Base-by-base conservation (phyloP, 2,329 filamentous ascomycete species). In the Incumbomyces delicatus region DNA sequence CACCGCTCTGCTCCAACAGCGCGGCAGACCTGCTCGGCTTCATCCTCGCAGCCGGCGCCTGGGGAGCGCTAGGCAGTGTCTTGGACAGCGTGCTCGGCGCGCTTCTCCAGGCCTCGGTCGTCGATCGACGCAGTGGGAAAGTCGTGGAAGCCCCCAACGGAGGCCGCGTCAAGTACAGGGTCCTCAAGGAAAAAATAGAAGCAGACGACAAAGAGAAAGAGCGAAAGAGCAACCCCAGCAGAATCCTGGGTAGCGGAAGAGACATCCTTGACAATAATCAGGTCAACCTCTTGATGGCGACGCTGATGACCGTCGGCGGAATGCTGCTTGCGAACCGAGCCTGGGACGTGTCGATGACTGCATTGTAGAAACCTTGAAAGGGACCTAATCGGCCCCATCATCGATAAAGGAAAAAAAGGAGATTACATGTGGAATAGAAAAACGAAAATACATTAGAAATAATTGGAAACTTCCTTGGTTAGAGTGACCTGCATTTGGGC, bases 221-320 rank as follows among this genome's bases (percentile, higher is more conserved):
- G 40, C 36, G n/a, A 40, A 52, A 60, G 53, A 55, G 64, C 50
- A 2, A 68, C 74, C 48, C 67, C 50, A 81, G 80, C 43, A 71
- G 83, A 14, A 68, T 80, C 4, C 66, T 82, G 6, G 79, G 85
- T 65, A 83, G 72, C 55, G 87, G 80, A 61, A 42, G 72, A 68
- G 77, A 95, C 61, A 63, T 94, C 51, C 70, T 98, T 48, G 88
- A 94, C 65, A 98, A 98, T 65, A 98, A 98, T 64, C 85, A 86
- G 46, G 88, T 98, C 57, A 98, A 98, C 64, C 78, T 95, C 48
- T 64, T 90, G 47, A 96, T 95, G 90, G 89, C 90, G 0, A 74
- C 78, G 12, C 72, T 73, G 3, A 89, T 94, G 77, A 95, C 86
- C 61, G 54, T 88, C 14, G 78, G 82, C 3, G 85, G 81, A 3